Base-by-base conservation (phyloP, 257 asterid genomes). In the Solanum etuberosum region DNA sequence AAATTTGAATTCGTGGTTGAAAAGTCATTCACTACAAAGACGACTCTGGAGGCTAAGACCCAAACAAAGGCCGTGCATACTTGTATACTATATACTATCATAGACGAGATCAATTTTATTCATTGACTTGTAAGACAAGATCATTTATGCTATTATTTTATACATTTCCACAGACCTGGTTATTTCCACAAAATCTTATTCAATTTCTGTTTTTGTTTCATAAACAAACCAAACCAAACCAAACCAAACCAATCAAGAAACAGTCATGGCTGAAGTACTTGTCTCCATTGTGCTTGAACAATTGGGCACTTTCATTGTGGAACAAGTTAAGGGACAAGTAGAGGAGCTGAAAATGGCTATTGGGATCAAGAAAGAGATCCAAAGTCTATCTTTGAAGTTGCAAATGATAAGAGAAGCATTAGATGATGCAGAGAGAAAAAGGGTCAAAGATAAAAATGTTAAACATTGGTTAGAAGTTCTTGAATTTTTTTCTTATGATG, bases 351-450 rank as follows among this genome's bases (percentile, higher is more conserved):
- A 71, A 15, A 27, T 83, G 59, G 63, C 88, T 14, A n/a, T 77
- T 76, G 76, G 86, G 35, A 67, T 88, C 38, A 83, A 70, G 25
- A 61, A 85, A n/a, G 87, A 89, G 48, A 85, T 84, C 31, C 4
- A 31, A 78, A 87, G 9, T 35, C 68, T 89, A 2, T 29, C 85
- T 23, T 2, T 15, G 6, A 85, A 84, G 73, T 35, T 89, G 74
- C 85, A 71, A 78, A 85, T 8, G 20, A 82, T 89, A 9, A 87
- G 84, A 7, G 48, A 21, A 2, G 85, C 78, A 38, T 37, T 89
- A 3, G 6, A 74, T 37, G 88, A 87, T 85, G 91, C 90, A n/a
- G 90, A 89, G 57, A 27, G 32, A 65, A 78, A 38, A 70, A 51
- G 61, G 6, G 18, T 87, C 37, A 83, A 16, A 65, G 91, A 87